Base-by-base conservation (phyloP, 2,329 filamentous ascomycete genomes). In the Massarina eburnea region DNA sequence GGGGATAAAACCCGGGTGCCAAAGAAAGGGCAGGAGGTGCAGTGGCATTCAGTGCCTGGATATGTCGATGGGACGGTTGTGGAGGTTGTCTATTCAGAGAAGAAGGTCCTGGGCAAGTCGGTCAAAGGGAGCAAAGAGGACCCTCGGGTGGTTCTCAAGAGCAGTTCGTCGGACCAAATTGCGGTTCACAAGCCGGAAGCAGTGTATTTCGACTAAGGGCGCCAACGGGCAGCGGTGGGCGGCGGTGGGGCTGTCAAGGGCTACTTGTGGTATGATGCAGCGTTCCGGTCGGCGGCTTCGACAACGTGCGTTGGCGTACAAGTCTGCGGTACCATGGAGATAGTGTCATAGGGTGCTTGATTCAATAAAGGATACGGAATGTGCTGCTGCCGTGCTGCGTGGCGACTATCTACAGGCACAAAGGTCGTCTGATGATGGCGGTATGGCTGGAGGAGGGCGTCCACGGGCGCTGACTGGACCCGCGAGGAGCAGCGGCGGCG, bases 131-230 rank as follows among this genome's bases (percentile, higher is more conserved):
- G 64, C 33, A 67, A 72, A 43, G 65, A 72, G 33, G 73, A 75
- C 54, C 72, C 73, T 4, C 66, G 66, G 51, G 58, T 76, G 35
- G 71, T 76, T 15, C 48, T 75, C 47, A 72, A 66, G 55, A 71
- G 62, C 38, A 64, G 57, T 8, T 61, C 57, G 39, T 68, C 65
- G 29, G 71, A 70, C 9, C 74, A 74, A 59, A 64, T 71, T 21
- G 69, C 64, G 24, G 71, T 75, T 39, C 72, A 75, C 41, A 74
- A 74, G 59, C 68, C 72, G 3, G 70, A 74, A 17, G 68, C 65
- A 24, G 70, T 72, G 41, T 73, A 69, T 48, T 75, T 73, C 48
- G 72, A 72, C 37, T 71, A 60, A 43, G n/a, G 24, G 33, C n/a
- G 12, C 39, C 19, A 33, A 19, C 19, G 22, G 44, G 12, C 9